Base-by-base conservation (phyloP, 2,329 filamentous ascomycete genomes). In the Hypocreales sp. region DNA sequence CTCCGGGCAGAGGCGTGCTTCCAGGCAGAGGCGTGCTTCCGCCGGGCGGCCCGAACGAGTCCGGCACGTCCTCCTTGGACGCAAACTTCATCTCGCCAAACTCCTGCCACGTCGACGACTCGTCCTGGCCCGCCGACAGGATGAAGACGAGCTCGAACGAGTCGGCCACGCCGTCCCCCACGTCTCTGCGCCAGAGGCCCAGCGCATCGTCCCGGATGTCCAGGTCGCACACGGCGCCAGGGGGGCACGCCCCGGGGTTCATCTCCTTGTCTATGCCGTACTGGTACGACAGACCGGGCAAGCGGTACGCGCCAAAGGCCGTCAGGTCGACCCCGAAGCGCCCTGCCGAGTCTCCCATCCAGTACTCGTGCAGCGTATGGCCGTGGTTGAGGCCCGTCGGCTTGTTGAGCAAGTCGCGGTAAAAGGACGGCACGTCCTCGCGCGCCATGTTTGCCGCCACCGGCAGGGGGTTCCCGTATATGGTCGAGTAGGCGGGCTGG, bases 21-120 rank as follows among this genome's bases (percentile, higher is more conserved):
- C n/a, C n/a, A n/a, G n/a, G n/a, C n/a, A n/a, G n/a, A n/a, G n/a
- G n/a, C n/a, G n/a, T n/a, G n/a, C n/a, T n/a, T n/a, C 28, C 33
- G 15, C 14, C 9, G 1, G 62, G 63, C 2, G 64, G 62, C 0
- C 64, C 64, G 31, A 66, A 67, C 8, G 46, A 52, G 4, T 55
- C 53, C 1, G 61, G 54, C 0, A 68, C 51, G 24, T 64, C 59
- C 11, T 64, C 56, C 9, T 51, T 56, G 6, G 44, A 48, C 8
- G 47, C 38, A 29, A 65, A 68, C 31, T 52, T 58, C 58, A 68
- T 67, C 42, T 64, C 57, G 20, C 64, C 64, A 35, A 67, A 68
- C 34, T 67, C 63, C 30, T 67, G 64, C 64, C 64, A 68, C 0
- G 62, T 64, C 0, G 60, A 60, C 0, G 61, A 65, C 39, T 67